Evolutionary conservation across 352 stramenopile genomes (phyloP).

Genomic region (Phytophthora fragariae): DNA sequence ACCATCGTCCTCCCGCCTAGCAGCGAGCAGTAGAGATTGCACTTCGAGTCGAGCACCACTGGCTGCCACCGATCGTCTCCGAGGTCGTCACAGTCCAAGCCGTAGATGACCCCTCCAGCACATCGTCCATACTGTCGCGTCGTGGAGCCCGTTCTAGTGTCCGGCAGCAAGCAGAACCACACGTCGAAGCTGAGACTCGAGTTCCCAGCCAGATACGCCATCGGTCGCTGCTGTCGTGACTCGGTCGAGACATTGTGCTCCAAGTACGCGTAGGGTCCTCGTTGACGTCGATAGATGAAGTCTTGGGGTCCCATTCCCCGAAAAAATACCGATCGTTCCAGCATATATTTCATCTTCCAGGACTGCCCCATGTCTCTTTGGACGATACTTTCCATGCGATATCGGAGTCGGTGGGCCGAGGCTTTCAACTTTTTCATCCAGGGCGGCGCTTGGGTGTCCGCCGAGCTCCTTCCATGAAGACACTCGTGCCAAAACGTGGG

Average conservation of each 20-base stretch:
- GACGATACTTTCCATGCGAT: slow-evolving; percentile 10
- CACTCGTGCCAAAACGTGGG: slow-evolving; percentile 15
- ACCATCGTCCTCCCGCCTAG: slow-evolving; percentile 31
- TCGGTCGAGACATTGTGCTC: slow-evolving; percentile 24
- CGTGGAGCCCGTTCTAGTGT: slow-evolving; percentile 4
- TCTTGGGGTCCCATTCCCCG: slow-evolving; percentile 14
- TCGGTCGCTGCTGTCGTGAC: slow-evolving; percentile 18
- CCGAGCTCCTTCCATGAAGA: slow-evolving; percentile 2
- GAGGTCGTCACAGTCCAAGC: slow-evolving; percentile 13
- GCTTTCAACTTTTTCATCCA: slow-evolving; percentile 22
- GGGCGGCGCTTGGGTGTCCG: slow-evolving; percentile 10
- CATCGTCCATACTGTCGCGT: neutral
- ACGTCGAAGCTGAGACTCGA: slow-evolving; percentile 20
- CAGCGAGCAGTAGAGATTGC: slow-evolving; percentile 44
- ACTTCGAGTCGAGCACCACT: slow-evolving; percentile 32
- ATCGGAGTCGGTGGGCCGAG: slow-evolving; percentile 3
- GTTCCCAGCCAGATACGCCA: slow-evolving; percentile 12
- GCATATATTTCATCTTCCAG: slow-evolving; percentile 27
- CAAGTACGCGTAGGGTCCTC: slow-evolving; percentile 24
- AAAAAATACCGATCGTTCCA: slow-evolving; percentile 17
- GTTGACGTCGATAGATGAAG: slow-evolving; percentile 10
- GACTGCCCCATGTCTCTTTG: slow-evolving; percentile 16
- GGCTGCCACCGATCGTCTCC: slow-evolving; percentile 29
- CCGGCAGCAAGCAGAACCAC: slow-evolving; percentile 43
- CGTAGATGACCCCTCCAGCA: slow-evolving; percentile 40